Conservation (phyloP, 805 yeast species). For the Metschnikowia continentalis region DNA sequence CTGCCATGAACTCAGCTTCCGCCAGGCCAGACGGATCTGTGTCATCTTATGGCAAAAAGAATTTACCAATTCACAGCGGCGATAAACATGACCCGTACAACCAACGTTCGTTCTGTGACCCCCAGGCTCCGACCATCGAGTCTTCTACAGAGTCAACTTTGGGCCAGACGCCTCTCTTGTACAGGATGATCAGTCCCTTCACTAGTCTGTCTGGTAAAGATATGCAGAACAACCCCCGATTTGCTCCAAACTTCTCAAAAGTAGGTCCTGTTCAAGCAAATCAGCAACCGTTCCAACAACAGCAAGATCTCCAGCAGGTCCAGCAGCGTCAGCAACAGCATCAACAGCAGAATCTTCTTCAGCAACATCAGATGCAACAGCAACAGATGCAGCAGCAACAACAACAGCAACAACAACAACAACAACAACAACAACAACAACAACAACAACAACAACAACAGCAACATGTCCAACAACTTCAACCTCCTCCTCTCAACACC, state of each 20-base stretch:
- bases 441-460: not conserved
- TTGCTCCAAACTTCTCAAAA: not conserved
- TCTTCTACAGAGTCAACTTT: not conserved
- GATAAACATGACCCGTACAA: not conserved
- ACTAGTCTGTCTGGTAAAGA: slow-evolving; percentile 2
- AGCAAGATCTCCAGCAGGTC: not conserved
- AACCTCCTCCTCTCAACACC: not conserved
- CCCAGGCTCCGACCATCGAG: not conserved
- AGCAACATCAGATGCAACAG: slow-evolving; percentile 4
- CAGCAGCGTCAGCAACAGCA: slow-evolving; percentile 17
- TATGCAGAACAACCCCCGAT: not conserved
- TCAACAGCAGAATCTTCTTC: slow-evolving; percentile 14
- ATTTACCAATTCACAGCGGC: not conserved
- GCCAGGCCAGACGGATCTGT: not conserved
- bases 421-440: not conserved
- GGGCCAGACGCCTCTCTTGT: not conserved
- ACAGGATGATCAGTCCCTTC: slow-evolving; percentile 1
- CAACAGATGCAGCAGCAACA: slow-evolving; percentile 12
- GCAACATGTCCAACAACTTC: not conserved
- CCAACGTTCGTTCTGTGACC: not conserved
- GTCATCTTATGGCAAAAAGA: not conserved
- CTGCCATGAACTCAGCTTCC: not conserved
- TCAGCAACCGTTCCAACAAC: not conserved
- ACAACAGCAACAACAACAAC: slow-evolving; percentile 12
- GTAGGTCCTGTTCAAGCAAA: not conserved